Base-by-base conservation (phyloP, 352 stramenopile genomes). In the Pythium brassicae region DNA sequence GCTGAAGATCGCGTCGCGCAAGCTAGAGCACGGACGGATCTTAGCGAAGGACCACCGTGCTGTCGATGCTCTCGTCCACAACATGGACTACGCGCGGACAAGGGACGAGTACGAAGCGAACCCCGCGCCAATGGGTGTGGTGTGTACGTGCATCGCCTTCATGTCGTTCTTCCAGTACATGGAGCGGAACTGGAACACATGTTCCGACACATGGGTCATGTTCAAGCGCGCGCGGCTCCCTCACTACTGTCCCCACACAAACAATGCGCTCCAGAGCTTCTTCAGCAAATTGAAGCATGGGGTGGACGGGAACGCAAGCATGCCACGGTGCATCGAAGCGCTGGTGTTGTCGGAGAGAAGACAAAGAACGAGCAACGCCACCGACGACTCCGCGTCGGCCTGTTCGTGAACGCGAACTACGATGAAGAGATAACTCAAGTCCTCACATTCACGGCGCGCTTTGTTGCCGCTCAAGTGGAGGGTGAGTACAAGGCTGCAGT, bases 201-300 rank as follows among this genome's bases (percentile, higher is more conserved):
- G 12, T 19, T n/a, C 37, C 12, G 37, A 43, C 37, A 7, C 19
- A 14, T 78, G 68, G 64, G 66, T 65, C 25, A 45, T 64, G n/a
- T 60, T 51, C n/a, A 8, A 15, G 0, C 46, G 66, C 2, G 26
- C 52, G 0, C 52, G 68, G 9, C 29, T 35, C 29, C 29, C 29
- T 4, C 29, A 35, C 29, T 35, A 10, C 29, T 9, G 29, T 35
- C 4, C 29, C 29, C 29, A 35, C 35, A 74, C 63, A 0, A 74
- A 78, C 39, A 78, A 73, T 26, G 37, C 44, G 0, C 37, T 73
- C 0, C 61, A 78, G 37, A 66, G 9, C 2, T 72, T 62, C 8
- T 75, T 72, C 26, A 66, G 63, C 0, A 69, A 69, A 39, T 59
- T 71, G 10, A 69, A 75, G 54, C 46, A 59, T 9, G 39, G 20